phyloP scores from a whole-genome alignment of 345 rosid genomes.

The Pugionium cornutum region DNA sequence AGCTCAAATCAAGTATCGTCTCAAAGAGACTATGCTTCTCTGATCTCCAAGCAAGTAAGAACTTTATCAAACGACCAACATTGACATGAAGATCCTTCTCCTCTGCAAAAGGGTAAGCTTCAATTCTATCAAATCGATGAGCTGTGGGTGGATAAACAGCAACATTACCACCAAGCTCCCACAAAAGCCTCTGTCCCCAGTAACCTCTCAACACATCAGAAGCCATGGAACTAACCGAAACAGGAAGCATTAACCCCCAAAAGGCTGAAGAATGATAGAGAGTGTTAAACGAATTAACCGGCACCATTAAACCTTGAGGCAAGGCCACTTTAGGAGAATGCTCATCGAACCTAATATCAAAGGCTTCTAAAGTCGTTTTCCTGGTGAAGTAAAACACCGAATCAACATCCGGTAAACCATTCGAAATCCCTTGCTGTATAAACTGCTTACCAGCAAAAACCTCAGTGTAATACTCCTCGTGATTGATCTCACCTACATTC shows the following conservation, averaged over 20 bases:
- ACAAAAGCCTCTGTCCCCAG: constrained; percentile 91
- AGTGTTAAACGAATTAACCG: constrained; percentile 86
- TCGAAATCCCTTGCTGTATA: constrained; percentile 92
- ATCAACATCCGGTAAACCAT: constrained; percentile 96
- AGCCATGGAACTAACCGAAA: constrained; percentile 93
- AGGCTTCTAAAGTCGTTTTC: constrained; percentile 70
- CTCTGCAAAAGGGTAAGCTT: constrained; percentile 86
- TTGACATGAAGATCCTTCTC: constrained; percentile 98
- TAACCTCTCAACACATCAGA: constrained; percentile 94
- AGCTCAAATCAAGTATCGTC: constrained; percentile 82
- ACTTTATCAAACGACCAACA: constrained; percentile 79
- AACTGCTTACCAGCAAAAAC: constrained; percentile 88
- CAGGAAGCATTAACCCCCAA: constrained; percentile 98
- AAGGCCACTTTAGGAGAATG: constrained; percentile 87
- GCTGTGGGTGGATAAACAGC: constrained; percentile 90
- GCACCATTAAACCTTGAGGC: constrained; percentile 94
- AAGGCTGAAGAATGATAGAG: constrained; percentile 88
- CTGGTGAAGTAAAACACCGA: constrained; percentile 89
- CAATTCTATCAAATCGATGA: constrained; percentile 73
- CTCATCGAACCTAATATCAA: constrained; percentile 86
- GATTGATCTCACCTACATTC: constrained; percentile 80
- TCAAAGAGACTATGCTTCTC: constrained; percentile 77
- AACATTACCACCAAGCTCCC: constrained; percentile 95
- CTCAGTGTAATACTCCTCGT: constrained; percentile 88
- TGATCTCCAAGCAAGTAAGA: constrained; percentile 88